A percentile compares a stretch with the other conserved stretches of the same genome.
These are phyloP conservation scores for Fusarium humuli DNA, from an alignment of 2,329 filamentous ascomycete genomes.

Conservation along the genomic window DNA sequence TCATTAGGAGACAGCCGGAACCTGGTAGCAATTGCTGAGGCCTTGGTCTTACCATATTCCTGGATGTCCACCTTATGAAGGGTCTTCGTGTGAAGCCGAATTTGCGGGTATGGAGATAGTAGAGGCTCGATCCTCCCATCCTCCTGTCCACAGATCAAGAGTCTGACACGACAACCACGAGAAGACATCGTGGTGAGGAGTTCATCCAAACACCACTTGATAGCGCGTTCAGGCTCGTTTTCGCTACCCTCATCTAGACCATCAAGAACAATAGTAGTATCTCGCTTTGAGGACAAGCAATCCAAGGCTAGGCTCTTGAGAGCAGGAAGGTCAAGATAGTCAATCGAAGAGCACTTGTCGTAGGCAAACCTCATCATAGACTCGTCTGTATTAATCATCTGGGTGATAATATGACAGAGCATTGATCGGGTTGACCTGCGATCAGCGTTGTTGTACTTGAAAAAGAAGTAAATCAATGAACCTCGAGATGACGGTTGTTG, in stretches of 20 bases:
- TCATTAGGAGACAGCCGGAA: no score
- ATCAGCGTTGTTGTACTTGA: rapidly evolving
- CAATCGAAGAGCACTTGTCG: rapidly evolving
- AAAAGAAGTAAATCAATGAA: no score
- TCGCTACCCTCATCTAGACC: neutral
- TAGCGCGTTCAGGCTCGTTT: rapidly evolving
- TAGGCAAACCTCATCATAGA: rapidly evolving
- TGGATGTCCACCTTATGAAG: neutral
- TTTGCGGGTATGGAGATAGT: rapidly evolving
- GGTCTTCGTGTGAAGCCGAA: neutral
- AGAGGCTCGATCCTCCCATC: neutral
- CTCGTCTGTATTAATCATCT: rapidly evolving
- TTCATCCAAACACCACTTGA: rapidly evolving
- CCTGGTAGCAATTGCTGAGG: no score
- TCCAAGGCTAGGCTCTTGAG: rapidly evolving
- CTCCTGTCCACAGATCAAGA: neutral
- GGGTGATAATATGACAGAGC: neutral
- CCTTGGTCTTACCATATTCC: no score
- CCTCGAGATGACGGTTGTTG: rapidly evolving
- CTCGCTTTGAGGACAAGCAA: rapidly evolving
- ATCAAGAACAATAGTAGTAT: rapidly evolving
- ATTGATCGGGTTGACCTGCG: rapidly evolving
- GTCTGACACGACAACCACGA: rapidly evolving
- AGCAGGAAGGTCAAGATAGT: rapidly evolving
- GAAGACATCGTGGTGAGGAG: no score